Evolutionary conservation across 1,284 basidiomycete species (phyloP), one percentile per base, ranked within the genome.

Genomic region (Rhodotorula sp.): DNA sequence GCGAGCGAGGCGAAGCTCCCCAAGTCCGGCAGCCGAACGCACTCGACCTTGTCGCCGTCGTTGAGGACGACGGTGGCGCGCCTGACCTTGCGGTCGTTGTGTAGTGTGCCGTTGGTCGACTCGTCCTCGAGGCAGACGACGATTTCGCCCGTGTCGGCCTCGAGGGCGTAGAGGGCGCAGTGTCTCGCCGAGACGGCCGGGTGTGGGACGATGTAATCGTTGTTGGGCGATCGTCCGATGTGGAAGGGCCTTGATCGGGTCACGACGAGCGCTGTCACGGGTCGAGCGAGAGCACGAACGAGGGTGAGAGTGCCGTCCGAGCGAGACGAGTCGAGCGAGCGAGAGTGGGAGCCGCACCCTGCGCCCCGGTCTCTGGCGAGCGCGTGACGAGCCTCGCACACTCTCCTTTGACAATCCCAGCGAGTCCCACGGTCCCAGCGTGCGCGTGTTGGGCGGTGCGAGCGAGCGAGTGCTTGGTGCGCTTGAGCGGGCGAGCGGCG

Each of bases 91-190:
- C 88, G 84, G 0, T 84, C 87, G 76, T 92, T 92, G 62, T 91
- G 81, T 46, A 85, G 78, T 49, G 91, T 81, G 2, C 91, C 90
- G 73, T 91, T 91, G n/a, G 86, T 86, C 0, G 90, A 92, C 27
- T 86, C 49, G 78, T 92, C 91, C 87, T 91, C 74, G 24, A 74
- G 29, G 32, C 27, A 65, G 15, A 72, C 59, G 56, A 72, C 48
- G 1, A 32, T n/a, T 46, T 71, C 55, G 20, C 66, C 66, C 4
- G 66, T 71, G 52, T 71, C 70, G 55, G 57, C 46, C 6, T 19
- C 22, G 53, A 66, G 55, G 2, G 58, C 49, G 61, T 63, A 64
- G 47, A 66, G 7, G 30, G 53, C 46, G 7, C 36, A 44, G 22
- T 70, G 68, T 13, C 15, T 22, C 29, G 30, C 46, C 19, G 61